Evolutionary conservation across 1,284 basidiomycete genomes (phyloP), one percentile per base, ranked within the genome.

Genomic region (Baeospora myosura): DNA sequence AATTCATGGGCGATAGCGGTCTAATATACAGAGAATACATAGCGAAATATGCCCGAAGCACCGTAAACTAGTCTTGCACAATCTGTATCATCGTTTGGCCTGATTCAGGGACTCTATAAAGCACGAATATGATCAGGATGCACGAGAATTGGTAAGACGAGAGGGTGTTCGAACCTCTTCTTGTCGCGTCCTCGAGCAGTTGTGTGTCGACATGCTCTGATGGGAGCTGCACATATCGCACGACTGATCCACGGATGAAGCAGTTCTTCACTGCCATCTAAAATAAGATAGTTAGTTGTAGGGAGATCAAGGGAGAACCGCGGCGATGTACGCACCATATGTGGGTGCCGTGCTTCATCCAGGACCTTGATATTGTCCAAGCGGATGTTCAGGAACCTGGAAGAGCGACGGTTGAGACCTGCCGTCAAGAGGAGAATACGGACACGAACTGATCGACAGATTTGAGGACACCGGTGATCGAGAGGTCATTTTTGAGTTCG

Each of bases 241-340:
- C 94, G 10, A 98, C 96, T 2, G 93, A 97, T 45, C 96, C 96
- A 43, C 96, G 86, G 55, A 98, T 98, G 62, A 98, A 99, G 59
- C 92, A 95, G 60, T 97, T 98, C 69, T 95, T 96, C 36, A 98
- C 94, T 0, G 96, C 93, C 81, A 97, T 91, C 95, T 98, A 55
- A 41, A 45, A 38, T 48, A 38, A 26, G 7, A 37, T 18, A 14
- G 26, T 38, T 18, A 24, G 23, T 38, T 34, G 16, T 24, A 20
- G 22, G 25, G 33, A 16, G 35, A 33, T 11, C n/a, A 14, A 31
- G 17, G 20, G n/a, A 16, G 18, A n/a, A 34, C 21, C 21, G 21
- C 3, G 20, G 14, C 21, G 42, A 17, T 33, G 23, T 26, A 56
- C 79, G 48, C 47, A 93, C 96, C 93, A 98, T 96, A 63, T 99